A percentile compares a stretch with the other conserved stretches of the same genome.
phyloP scores from a whole-genome alignment of 2,329 filamentous ascomycete genomes.

The Dactylellina cionopaga region DNA sequence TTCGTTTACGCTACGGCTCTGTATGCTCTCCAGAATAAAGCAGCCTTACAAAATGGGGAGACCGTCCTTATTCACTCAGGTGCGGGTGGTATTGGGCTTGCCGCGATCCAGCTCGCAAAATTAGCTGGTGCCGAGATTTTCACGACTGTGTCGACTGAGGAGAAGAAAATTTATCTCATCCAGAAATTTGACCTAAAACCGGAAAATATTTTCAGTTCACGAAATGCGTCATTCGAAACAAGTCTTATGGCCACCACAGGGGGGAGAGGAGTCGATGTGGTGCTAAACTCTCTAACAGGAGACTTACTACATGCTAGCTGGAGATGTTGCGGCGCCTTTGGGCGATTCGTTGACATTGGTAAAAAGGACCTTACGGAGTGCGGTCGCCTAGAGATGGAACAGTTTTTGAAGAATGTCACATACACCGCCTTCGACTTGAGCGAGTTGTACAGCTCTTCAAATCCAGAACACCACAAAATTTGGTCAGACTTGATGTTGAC shows the following conservation, averaged over 20 bases:
- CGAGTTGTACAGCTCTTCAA: conserved; percentile 4
- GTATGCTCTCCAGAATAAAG: background rate
- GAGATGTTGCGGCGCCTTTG: conserved; percentile 63
- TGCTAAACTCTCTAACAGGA: conserved; percentile 65
- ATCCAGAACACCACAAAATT: conserved; percentile 1
- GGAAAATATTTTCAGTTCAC: conserved; percentile 61
- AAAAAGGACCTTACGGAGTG: conserved; percentile 62
- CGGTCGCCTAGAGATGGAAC: conserved; percentile 63
- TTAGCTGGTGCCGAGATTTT: conserved; percentile 60
- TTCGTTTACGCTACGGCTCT: background rate
- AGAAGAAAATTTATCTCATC: conserved; percentile 60
- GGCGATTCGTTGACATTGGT: conserved; percentile 64
- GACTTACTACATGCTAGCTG: conserved; percentile 63
- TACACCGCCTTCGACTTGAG: conserved; percentile 11
- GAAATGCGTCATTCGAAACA: conserved; percentile 59
- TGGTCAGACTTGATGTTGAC: background rate
- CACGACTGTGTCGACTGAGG: conserved; percentile 60
- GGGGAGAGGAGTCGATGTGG: conserved; percentile 61
- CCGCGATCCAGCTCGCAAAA: conserved; percentile 29
- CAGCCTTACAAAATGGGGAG: background rate
- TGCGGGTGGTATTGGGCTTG: background rate
- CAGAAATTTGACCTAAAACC: conserved; percentile 48
- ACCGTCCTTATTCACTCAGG: background rate
- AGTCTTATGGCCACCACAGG: conserved; percentile 59
- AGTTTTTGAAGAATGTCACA: conserved; percentile 60